Conservation (phyloP, 495 filamentous ascomycete genomes). For the Bombardia bombarda region DNA sequence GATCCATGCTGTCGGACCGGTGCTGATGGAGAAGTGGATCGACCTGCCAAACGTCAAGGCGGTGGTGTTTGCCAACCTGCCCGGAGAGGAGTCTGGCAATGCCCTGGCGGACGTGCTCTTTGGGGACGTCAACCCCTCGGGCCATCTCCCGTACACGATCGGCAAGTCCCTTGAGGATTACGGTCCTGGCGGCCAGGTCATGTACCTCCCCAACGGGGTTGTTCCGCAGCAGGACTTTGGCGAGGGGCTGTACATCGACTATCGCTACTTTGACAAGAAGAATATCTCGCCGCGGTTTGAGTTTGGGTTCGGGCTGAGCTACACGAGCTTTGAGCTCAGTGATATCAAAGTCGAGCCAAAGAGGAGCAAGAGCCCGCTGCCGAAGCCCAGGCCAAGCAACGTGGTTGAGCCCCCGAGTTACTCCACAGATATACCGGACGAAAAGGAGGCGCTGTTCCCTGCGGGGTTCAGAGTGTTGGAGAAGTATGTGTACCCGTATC, state of each 20-base stretch:
- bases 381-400: constrained; percentile 47
- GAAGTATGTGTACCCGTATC: constrained; percentile 88
- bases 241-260: constrained; percentile 82
- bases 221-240: constrained; percentile 79
- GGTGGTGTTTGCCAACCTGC: constrained; percentile 78
- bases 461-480: constrained; percentile 54
- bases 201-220: constrained; percentile 64
- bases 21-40: constrained; percentile 78
- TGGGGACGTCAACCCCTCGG: constrained; percentile 77
- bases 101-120: constrained; percentile 79
- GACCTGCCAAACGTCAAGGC: constrained; percentile 71
- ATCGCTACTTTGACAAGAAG: constrained; percentile 79
- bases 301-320: constrained; percentile 74
- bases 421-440: constrained; percentile 45
- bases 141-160: constrained; percentile 84
- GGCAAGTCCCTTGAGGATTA: constrained; percentile 76
- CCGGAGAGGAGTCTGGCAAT: constrained; percentile 84
- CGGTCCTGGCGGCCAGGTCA: constrained; percentile 65
- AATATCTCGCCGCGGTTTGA: constrained; percentile 60
- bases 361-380: constrained; percentile 52
- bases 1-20: constrained; percentile 86
- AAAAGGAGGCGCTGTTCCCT: constrained; percentile 59
- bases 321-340: constrained; percentile 71
- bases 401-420: constrained; percentile 56
- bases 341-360: constrained; percentile 46